phyloP scores from a whole-genome alignment of 257 asterid species.

The Fraxinus anomala region DNA sequence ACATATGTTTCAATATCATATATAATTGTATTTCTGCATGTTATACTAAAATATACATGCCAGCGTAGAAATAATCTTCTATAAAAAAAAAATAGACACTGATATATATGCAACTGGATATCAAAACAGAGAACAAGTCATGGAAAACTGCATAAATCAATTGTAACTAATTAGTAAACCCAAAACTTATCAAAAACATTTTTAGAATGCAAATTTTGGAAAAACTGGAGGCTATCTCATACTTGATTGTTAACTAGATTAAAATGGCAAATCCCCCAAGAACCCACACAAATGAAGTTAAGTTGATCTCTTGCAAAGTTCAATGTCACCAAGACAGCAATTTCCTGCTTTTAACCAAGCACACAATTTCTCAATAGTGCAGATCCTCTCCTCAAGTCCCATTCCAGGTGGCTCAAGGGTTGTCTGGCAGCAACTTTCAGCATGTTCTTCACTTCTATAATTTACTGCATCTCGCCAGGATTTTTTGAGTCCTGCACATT shows the following conservation, averaged over 20 bases:
- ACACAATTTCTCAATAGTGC: conserved; percentile 23
- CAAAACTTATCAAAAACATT: neutral
- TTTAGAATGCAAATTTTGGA: neutral
- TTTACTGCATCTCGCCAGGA: neutral
- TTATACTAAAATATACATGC: too few relatives aligned
- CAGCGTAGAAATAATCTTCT: too few relatives aligned
- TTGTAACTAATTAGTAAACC: neutral
- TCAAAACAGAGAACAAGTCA: neutral
- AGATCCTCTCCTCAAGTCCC: conserved; percentile 25
- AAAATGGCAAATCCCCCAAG: neutral
- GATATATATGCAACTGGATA: neutral
- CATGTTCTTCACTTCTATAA: neutral
- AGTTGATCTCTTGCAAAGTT: neutral
- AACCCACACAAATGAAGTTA: neutral
- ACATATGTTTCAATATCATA: too few relatives aligned
- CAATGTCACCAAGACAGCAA: neutral
- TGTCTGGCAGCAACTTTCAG: neutral
- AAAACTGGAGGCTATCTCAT: neutral
- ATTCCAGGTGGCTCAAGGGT: neutral
- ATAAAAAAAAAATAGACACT: neutral
- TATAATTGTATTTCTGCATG: too few relatives aligned
- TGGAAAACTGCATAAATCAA: neutral
- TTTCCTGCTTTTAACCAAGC: conserved; percentile 14
- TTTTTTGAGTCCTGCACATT: neutral
- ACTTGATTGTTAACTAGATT: neutral